phyloP scores from a whole-genome alignment of 345 rosid genomes.

The Mercurialis annua region DNA sequence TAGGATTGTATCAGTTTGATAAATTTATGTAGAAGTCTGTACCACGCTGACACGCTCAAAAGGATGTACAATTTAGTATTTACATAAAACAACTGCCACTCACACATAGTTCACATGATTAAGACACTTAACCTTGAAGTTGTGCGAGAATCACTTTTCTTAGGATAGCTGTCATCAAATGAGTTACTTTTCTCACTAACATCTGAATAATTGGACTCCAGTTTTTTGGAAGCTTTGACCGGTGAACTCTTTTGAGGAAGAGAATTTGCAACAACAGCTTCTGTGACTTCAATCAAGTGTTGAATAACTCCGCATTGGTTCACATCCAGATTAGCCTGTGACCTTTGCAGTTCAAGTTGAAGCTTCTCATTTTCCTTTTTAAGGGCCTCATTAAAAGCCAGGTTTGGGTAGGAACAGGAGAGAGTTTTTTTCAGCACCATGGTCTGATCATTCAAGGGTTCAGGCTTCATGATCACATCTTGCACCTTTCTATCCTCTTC shows the following conservation, averaged over 20 bases:
- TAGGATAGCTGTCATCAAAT: conserved; percentile 40
- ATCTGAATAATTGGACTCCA: conserved; percentile 44
- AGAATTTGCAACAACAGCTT: conserved; percentile 48
- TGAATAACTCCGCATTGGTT: conserved; percentile 85
- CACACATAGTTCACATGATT: not conserved
- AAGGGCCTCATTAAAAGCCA: conserved; percentile 80
- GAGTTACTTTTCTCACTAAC: conserved; percentile 44
- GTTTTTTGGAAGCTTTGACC: conserved; percentile 46
- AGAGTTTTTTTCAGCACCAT: conserved; percentile 73
- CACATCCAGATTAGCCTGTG: conserved; percentile 80
- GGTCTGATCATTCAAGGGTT: conserved; percentile 60
- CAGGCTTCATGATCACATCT: conserved; percentile 68
- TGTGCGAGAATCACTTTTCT: conserved; percentile 44
- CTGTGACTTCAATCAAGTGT: conserved; percentile 79
- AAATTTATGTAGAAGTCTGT: not conserved
- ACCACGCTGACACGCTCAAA: not conserved
- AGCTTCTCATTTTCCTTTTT: conserved; percentile 74
- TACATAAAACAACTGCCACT: not conserved
- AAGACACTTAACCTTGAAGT: conserved; percentile 57
- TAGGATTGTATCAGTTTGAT: not conserved
- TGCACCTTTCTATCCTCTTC: conserved; percentile 92
- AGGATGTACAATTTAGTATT: not conserved
- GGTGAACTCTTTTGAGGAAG: conserved; percentile 43
- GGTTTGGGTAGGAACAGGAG: conserved; percentile 81
- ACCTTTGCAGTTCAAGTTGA: conserved; percentile 72